These are phyloP conservation scores for Nothophoma quercina DNA, from an alignment of 2,329 filamentous ascomycete species.

Conservation along the genomic window DNA sequence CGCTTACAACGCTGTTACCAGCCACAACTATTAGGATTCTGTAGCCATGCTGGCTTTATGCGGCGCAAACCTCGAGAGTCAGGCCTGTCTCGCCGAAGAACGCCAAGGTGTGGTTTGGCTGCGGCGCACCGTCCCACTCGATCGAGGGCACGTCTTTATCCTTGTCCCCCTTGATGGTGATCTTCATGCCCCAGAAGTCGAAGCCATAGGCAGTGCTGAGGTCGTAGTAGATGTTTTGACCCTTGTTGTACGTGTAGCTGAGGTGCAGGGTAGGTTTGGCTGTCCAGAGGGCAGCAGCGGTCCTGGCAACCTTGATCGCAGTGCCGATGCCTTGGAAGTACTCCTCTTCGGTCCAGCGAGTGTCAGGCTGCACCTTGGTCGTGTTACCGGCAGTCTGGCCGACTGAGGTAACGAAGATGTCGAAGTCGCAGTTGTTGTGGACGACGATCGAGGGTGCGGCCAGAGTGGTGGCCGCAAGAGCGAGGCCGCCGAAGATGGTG, in stretches of 20 bases:
- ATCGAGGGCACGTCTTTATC: slow-evolving; percentile 11
- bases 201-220: slow-evolving; percentile 29
- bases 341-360: slow-evolving; percentile 22
- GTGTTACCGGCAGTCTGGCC: slow-evolving; percentile 6
- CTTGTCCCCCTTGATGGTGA: slow-evolving; percentile 20
- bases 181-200: slow-evolving; percentile 28
- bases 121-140: slow-evolving; percentile 26
- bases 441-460: slow-evolving; percentile 25
- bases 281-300: slow-evolving; percentile 21
- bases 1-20: too few species aligned
- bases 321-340: slow-evolving; percentile 26
- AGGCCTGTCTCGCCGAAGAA: slow-evolving; percentile 29
- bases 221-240: slow-evolving; percentile 33
- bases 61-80: slow-evolving; percentile 16
- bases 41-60: not conserved
- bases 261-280: slow-evolving; percentile 29
- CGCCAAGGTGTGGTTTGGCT: slow-evolving; percentile 15
- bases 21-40: too few species aligned
- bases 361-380: slow-evolving; percentile 9
- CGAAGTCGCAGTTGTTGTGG: slow-evolving; percentile 36
- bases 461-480: slow-evolving; percentile 21
- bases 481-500: slow-evolving; percentile 22
- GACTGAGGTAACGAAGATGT: slow-evolving; percentile 35
- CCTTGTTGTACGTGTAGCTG: slow-evolving; percentile 30
- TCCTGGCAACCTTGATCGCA: slow-evolving; percentile 34